These are phyloP conservation scores for Colletotrichum sp. DNA, from an alignment of 2,329 filamentous ascomycete genomes.

Conservation along the genomic window DNA sequence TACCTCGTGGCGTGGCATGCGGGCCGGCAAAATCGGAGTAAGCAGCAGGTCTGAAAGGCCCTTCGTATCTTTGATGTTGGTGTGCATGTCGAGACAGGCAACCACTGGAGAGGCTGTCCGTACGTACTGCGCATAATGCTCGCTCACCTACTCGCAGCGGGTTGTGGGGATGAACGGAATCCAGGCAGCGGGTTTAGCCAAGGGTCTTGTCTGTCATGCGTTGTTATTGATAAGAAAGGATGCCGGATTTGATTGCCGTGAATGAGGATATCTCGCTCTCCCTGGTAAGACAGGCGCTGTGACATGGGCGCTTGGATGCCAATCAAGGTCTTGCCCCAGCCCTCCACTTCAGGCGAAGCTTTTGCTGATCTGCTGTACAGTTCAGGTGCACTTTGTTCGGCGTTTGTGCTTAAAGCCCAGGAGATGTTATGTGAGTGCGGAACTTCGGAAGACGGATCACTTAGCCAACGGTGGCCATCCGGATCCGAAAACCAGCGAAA, in stretches of 20 bases:
- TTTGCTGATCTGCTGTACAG: constrained; percentile 5
- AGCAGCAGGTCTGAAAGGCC: background rate
- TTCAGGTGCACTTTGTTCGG: background rate
- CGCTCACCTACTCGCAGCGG: background rate
- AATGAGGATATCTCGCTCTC: background rate
- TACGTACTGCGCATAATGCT: background rate
- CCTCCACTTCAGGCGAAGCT: constrained; percentile 18
- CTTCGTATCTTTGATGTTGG: background rate
- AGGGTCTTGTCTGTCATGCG: background rate
- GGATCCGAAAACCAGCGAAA: background rate
- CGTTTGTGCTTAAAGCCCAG: background rate
- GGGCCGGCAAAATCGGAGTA: constrained; percentile 10
- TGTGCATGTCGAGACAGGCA: background rate
- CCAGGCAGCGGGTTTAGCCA: background rate
- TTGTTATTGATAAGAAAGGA: background rate
- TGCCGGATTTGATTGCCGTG: constrained; percentile 5
- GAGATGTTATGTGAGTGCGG: background rate
- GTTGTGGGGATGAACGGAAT: constrained; percentile 7
- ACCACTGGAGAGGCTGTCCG: background rate
- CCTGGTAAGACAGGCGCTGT: background rate
- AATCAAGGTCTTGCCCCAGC: background rate
- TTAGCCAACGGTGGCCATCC: background rate
- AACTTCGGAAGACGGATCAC: background rate
- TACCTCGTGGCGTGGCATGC: constrained; percentile 14
- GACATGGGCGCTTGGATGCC: background rate